Conservation (phyloP, 1,139 yeast genomes). For the Yamadazyma epiphylla region DNA sequence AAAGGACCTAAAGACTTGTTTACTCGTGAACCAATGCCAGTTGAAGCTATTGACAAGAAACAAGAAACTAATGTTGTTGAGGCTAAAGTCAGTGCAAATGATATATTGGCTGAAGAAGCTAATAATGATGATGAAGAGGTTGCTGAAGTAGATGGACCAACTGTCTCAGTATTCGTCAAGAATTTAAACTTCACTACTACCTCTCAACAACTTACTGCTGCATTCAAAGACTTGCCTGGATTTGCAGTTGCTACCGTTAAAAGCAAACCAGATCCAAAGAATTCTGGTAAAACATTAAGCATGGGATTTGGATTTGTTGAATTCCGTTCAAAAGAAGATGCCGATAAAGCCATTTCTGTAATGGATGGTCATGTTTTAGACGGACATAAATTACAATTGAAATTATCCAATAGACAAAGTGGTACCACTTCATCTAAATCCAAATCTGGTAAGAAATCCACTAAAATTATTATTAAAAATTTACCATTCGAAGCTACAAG, state of each 20-base stretch:
- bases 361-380: conserved; percentile 79
- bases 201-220: conserved; percentile 47
- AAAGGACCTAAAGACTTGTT: conserved; percentile 90
- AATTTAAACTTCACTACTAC: conserved; percentile 87
- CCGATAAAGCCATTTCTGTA: conserved; percentile 66
- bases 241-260: conserved; percentile 81
- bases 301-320: conserved; percentile 99
- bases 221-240: conserved; percentile 72
- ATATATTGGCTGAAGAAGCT: conserved; percentile 21
- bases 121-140: conserved; percentile 31
- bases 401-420: conserved; percentile 74
- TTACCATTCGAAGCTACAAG: conserved; percentile 95
- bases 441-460: conserved; percentile 38
- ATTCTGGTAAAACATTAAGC: conserved; percentile 59
- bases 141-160: conserved; percentile 56
- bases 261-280: conserved; percentile 84
- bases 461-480: conserved; percentile 89
- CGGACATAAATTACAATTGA: conserved; percentile 87
- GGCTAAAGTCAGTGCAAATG: conserved; percentile 27
- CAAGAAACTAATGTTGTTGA: conserved; percentile 24
- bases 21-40: conserved; percentile 49
- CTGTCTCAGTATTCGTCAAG: conserved; percentile 85
- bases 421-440: conserved; percentile 24
- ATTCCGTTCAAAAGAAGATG: conserved; percentile 74
- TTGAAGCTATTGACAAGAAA: conserved; percentile 23